Conservation (phyloP, 345 rosid genomes). For the Murraya koenigii region DNA sequence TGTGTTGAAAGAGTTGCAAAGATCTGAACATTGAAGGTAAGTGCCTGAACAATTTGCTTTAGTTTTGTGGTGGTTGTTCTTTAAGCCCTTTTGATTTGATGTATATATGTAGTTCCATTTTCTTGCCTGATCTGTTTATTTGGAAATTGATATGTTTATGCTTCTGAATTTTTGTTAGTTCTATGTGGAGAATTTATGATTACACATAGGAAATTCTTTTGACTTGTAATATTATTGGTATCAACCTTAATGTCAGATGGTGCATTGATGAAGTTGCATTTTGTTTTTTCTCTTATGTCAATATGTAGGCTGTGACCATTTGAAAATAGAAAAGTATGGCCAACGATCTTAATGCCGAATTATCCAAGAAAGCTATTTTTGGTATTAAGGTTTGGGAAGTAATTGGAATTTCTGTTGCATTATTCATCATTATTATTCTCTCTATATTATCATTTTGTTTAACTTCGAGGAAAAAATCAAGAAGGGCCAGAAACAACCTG, state of each 20-base stretch:
- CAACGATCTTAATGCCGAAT: constrained; percentile 53
- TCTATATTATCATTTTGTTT: constrained; percentile 66
- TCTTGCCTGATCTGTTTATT: constrained; percentile 29
- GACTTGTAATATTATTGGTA: not conserved
- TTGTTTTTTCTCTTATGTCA: constrained; percentile 14
- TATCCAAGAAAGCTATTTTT: constrained; percentile 68
- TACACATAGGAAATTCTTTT: not conserved
- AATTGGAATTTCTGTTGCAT: constrained; percentile 67
- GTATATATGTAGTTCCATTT: not conserved
- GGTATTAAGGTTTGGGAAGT: constrained; percentile 88
- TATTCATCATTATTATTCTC: constrained; percentile 71
- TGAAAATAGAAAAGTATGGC: constrained; percentile 47
- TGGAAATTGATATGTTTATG: constrained; percentile 12
- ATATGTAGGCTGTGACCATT: constrained; percentile 32
- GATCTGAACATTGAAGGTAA: constrained; percentile 55
- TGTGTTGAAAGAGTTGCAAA: constrained; percentile 26
- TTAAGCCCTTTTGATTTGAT: constrained; percentile 4
- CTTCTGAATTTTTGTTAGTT: not conserved
- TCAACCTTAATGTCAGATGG: constrained; percentile 1
- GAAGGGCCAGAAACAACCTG: constrained; percentile 48
- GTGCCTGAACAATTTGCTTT: constrained; percentile 13
- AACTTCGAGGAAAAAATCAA: constrained; percentile 67
- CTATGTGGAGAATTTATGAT: not conserved
- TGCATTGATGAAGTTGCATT: constrained; percentile 14
- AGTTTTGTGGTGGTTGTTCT: not conserved